Evolutionary conservation across 306 rosid genomes (phyloP), one percentile per base, ranked within the genome.

Genomic region (Boehmeria nivea): DNA sequence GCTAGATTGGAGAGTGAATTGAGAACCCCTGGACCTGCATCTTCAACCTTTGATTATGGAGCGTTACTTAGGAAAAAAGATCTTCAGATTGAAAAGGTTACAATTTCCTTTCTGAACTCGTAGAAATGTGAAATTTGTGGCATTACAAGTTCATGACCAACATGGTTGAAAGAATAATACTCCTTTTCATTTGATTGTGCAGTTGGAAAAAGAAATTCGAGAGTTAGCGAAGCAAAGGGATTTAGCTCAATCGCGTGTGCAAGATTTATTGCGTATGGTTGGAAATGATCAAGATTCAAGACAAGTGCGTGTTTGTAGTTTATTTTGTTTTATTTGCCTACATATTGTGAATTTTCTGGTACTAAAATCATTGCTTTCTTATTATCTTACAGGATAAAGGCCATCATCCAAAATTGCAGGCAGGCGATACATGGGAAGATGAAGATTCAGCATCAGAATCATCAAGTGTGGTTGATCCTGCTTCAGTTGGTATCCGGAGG

Each of bases 1-100:
- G 96, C 93, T 61, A 83, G 96, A 76, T 79, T 93, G 83, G 99
- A 87, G 75, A 85, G 88, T 58, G 99, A 93, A 75, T 69, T 93
- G 77, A 87, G 72, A 70, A 79, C 78, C 40, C 99, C 99, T 8
- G 74, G 50, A 33, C 87, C 81, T 66, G 68, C 59, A 59, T 67
- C 84, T 36, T 64, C 96, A 74, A 69, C 69, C 64, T 63, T 62
- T 61, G 99, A 87, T 71, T 85, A 81, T 66, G 57, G 69, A 48
- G 72, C 81, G 26, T 54, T 93, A 55, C 74, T 93, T 71, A 87
- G 84, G 73, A 93, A 83, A 87, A 93, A 85, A 70, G 99, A 93
- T 87, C 86, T 84, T 51, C 96, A 73, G 74, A 77, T 87, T 65
- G 96, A 93, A 77, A 93, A 93, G 98, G 98, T 87, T 37, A 51